Evolutionary conservation across 495 filamentous ascomycete genomes (phyloP), one percentile per base, ranked within the genome.

Genomic region (Aspergillus egyptiacus): DNA sequence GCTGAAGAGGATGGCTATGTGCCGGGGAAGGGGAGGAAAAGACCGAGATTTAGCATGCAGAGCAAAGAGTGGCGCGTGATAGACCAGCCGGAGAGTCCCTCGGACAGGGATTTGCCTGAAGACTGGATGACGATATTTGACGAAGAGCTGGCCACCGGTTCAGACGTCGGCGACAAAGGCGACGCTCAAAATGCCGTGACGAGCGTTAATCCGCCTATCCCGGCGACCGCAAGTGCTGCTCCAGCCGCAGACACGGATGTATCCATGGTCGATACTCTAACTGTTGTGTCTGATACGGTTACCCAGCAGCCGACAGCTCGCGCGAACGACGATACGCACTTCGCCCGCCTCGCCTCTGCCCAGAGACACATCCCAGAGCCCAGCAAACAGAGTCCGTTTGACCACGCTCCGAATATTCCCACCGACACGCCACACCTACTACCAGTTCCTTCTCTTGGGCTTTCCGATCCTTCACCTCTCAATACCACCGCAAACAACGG

Each of bases 41-140:
- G 80, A 36, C 76, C 81, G 5, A 80, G 81, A 42, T 93, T 94
- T 58, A 85, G 82, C 33, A 76, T 81, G 24, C 72, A 74, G 17
- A 81, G 80, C 54, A 75, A 66, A 8, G 71, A 79, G 18, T 95
- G 89, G 90, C 80, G 78, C 47, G 82, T 87, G 57, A 66, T 72
- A 22, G 83, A 85, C 52, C 75, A 79, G 56, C 79, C 82, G 2
- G 78, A 77, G 19, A 89, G 80, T 33, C 83, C 85, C 0, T 71
- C 75, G 33, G 83, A 80, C 41, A 65, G 61, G n/a, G 59, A 67
- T 18, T 46, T 30, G 3, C 43, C 62, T 9, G 48, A 57, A 14
- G 63, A 68, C 32, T 67, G 64, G 55, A 57, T 59, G 18, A 47
- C 57, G 38, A 61, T 55, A 5, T 63, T 74, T 46, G 69, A 74